Base-by-base conservation (phyloP, 768 basidiomycete species). In the Tricholomella constricta region DNA sequence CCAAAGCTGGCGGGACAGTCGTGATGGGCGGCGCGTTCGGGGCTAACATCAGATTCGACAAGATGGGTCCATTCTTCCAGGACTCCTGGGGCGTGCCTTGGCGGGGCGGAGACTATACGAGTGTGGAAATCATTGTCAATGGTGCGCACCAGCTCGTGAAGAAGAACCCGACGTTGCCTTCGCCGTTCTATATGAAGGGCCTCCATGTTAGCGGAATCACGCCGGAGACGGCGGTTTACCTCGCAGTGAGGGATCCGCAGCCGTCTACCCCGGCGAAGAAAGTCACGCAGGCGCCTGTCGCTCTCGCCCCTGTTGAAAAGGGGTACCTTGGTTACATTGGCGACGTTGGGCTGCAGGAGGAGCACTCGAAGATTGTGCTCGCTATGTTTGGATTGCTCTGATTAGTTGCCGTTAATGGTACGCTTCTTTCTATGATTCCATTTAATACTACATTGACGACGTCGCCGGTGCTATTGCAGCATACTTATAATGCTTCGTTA, bases 311-410 rank as follows among this genome's bases (percentile, higher is more conserved):
- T 8, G 48, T 69, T 15, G 70, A 65, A 6, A 59, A 64, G 12
- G 72, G 73, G 3, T 54, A 51, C 27, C 32, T 75, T 1, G 72
- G 71, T 0, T 75, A 70, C 43, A 65, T 74, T 40, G 73, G 72
- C 4, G 70, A 73, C 50, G 64, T 71, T 36, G 65, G 65, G 42
- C 61, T 64, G 14, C 67, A 65, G 22, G 48, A 52, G 8, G 65
- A 65, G 29, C 61, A 63, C 19, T 66, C 63, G 11, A 62, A 57
- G 4, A 58, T 69, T 34, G 32, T 72, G 15, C 61, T 73, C 31
- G 66, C 67, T n/a, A 68, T 75, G 69, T 57, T 73, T 23, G 66
- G 62, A 7, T 46, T 71, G 38, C 29, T 35, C 17, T 26, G 27
- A 15, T 51, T 31, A 45, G 25, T 19, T 45, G 12, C 26, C 12